A percentile compares a stretch with the other conserved stretches of the same genome.
phyloP scores from a whole-genome alignment of 1,284 basidiomycete genomes.

The Ceratobasidium sp. region DNA sequence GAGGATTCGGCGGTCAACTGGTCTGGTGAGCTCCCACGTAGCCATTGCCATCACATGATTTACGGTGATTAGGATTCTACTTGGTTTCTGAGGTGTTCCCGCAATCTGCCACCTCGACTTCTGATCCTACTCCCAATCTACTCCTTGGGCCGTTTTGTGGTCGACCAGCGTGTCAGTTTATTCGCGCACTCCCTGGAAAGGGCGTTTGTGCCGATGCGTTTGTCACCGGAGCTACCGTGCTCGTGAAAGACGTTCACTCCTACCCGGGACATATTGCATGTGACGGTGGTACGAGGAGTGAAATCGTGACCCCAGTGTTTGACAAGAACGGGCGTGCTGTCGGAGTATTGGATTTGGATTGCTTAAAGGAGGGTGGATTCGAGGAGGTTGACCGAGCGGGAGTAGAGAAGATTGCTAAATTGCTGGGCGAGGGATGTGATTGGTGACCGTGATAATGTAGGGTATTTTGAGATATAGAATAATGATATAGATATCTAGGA shows the following conservation, averaged over 20 bases:
- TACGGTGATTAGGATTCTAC: conserved; percentile 78
- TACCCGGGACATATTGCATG: conserved; percentile 92
- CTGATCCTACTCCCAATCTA: conserved; percentile 49
- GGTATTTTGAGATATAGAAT: too few species aligned
- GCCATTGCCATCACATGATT: conserved; percentile 26
- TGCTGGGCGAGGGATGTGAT: conserved; percentile 64
- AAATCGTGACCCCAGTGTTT: conserved; percentile 81
- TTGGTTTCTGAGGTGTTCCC: conserved; percentile 68
- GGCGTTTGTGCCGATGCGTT: conserved; percentile 87
- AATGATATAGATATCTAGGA: too few species aligned
- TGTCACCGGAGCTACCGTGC: conserved; percentile 58
- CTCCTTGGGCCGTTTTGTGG: conserved; percentile 86
- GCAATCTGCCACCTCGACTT: conserved; percentile 45
- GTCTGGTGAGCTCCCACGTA: conserved; percentile 69
- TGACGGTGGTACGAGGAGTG: conserved; percentile 83
- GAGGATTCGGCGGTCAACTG: conserved; percentile 78
- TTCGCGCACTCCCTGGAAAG: conserved; percentile 63
- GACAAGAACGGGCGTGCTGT: conserved; percentile 54
- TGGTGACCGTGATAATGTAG: conserved; percentile 49
- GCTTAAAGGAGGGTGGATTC: conserved; percentile 73
- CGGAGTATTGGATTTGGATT: conserved; percentile 87
- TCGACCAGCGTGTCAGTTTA: conserved; percentile 85
- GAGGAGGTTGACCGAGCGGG: conserved; percentile 74
- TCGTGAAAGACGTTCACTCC: conserved; percentile 74
- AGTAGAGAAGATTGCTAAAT: conserved; percentile 69